Evolutionary conservation across 495 filamentous ascomycete species (phyloP).

Genomic region (Xanthoparmelia taractica): DNA sequence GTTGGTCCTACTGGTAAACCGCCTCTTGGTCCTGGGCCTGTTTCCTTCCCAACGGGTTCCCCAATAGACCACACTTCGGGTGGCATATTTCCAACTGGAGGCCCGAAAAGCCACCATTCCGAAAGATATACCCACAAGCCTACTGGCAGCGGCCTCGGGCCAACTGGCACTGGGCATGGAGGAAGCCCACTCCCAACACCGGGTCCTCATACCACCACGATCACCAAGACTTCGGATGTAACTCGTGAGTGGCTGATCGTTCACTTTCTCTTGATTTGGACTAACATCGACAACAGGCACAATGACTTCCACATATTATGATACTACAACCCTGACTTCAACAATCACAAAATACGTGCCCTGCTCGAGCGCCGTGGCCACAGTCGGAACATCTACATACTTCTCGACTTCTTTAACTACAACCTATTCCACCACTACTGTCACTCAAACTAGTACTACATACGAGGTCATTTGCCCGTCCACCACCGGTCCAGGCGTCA

Average conservation of each 20-base stretch:
- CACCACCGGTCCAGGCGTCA: slow-evolving; percentile 19
- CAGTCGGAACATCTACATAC: slow-evolving; percentile 24
- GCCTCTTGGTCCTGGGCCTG: slow-evolving; percentile 8
- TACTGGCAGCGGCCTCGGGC: slow-evolving; percentile 6
- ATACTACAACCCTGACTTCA: slow-evolving; percentile 11
- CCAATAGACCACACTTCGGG: slow-evolving; percentile 5
- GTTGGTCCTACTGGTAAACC: background rate
- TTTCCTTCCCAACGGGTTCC: background rate
- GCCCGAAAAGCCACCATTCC: too few relatives aligned
- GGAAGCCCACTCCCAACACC: slow-evolving; percentile 8
- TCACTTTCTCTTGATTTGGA: background rate
- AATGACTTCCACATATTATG: slow-evolving; percentile 15
- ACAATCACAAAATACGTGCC: slow-evolving; percentile 30
- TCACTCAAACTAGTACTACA: slow-evolving; percentile 21
- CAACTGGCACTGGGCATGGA: slow-evolving; percentile 10
- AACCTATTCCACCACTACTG: slow-evolving; percentile 25
- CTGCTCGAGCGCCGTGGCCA: slow-evolving; percentile 31
- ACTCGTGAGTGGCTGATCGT: background rate
- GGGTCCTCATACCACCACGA: slow-evolving; percentile 1
- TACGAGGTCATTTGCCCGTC: slow-evolving; percentile 24
- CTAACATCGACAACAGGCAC: slow-evolving; percentile 8
- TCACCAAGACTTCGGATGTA: slow-evolving; percentile 14
- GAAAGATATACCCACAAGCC: too few relatives aligned
- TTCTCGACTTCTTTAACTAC: slow-evolving; percentile 33
- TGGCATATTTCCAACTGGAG: background rate